Base-by-base conservation (phyloP, 2,329 filamentous ascomycete species). In the Rutstroemia sp. region DNA sequence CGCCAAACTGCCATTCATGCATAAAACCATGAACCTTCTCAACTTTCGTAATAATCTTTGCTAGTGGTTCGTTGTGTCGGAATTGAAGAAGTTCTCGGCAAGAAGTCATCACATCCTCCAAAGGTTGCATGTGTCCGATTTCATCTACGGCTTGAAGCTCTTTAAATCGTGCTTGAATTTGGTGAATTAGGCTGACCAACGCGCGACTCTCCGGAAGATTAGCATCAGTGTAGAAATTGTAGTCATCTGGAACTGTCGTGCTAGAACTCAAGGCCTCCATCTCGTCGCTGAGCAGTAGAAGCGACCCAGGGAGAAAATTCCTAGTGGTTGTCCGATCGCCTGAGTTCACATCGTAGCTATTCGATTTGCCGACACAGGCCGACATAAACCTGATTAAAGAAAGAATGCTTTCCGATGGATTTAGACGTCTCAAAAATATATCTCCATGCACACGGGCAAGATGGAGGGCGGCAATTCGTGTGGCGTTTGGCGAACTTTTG, bases 161-260 rank as follows among this genome's bases (percentile, higher is more conserved):
- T 19, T 78, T 77, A 73, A 97, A 96, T 16, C 87, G 83, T 48
- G 74, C 69, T 67, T 87, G 84, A 47, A 92, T 82, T 51, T 83
- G 81, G 64, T 84, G 79, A 10, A 90, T 76, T 8, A 96, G 73
- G 0, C 70, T 73, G 25, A 94, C 83, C 4, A 96, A 77, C 59
- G 84, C 87, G 58, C 87, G 84, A 9, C 84, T 84, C 72, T 97
- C 89, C 1, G 75, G 70, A 12, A 92, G 73, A 65, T 97, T 95
- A 2, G 86, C 71, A 65, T 95, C 86, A 0, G 81, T 85, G 71
- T 99, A 99, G 70, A 99, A 96, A 72, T 96, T 96, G 75, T 92
- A 95, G 23, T 75, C 70, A 34, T 70, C 71, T 0, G 72, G 63
- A 2, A 73, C 66, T 4, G 73, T 72, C 5, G 71, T 63, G 1